These are phyloP conservation scores for Colletotrichum spaethianum DNA, from an alignment of 2,329 filamentous ascomycete genomes.

Conservation along the genomic window DNA sequence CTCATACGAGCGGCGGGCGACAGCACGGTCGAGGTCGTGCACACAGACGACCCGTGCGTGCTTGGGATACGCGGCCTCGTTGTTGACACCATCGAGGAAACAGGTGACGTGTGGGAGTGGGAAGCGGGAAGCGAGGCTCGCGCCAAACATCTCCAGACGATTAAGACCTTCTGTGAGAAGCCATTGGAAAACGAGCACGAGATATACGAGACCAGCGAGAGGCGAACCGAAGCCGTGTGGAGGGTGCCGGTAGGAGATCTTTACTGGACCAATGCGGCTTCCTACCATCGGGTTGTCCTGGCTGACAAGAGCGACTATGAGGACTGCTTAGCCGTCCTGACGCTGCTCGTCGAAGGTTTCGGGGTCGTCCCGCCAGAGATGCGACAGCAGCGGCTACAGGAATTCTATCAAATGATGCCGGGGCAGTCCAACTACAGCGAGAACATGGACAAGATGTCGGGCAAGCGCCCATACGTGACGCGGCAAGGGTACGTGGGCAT, in stretches of 20 bases:
- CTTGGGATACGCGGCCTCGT: slow-evolving; percentile 32
- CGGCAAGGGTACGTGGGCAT: slow-evolving; percentile 37
- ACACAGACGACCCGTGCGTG: not conserved
- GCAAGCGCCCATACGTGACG: slow-evolving; percentile 34
- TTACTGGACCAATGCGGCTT: slow-evolving; percentile 4
- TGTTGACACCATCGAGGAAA: slow-evolving; percentile 36
- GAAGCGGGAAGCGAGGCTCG: not conserved
- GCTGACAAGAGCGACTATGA: slow-evolving; percentile 20
- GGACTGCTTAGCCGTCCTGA: slow-evolving; percentile 15
- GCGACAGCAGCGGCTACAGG: not conserved
- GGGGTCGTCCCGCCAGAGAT: not conserved
- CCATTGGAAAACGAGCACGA: not conserved
- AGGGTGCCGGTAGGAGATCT: slow-evolving; percentile 31
- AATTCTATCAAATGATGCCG: not conserved
- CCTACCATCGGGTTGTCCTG: not conserved
- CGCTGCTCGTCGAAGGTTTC: not conserved
- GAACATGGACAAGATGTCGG: slow-evolving; percentile 27
- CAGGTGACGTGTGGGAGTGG: slow-evolving; percentile 27
- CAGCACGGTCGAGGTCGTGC: slow-evolving; percentile 7
- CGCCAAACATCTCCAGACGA: slow-evolving; percentile 2
- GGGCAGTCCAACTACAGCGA: slow-evolving; percentile 20
- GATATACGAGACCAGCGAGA: slow-evolving; percentile 2
- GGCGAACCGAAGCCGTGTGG: slow-evolving; percentile 34
- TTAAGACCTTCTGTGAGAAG: slow-evolving; percentile 15
- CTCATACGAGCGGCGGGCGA: slow-evolving; percentile 12